These are phyloP conservation scores for Penicillium goetzii DNA, from an alignment of 495 filamentous ascomycete genomes.

Conservation along the genomic window DNA sequence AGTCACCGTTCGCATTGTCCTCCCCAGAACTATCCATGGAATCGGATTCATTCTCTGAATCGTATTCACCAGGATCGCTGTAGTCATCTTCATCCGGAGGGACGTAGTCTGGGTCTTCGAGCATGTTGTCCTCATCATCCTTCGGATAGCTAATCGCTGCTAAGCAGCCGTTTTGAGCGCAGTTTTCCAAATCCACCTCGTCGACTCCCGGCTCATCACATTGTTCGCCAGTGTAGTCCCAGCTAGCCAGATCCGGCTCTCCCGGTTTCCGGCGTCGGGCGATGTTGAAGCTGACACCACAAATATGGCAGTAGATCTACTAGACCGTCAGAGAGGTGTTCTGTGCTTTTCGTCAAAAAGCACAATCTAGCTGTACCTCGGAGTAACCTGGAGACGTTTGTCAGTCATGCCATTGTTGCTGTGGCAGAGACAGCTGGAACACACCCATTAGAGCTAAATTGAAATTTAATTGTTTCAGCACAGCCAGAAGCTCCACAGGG, in stretches of 20 bases:
- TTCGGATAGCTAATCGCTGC: background rate
- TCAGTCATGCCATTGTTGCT: background rate
- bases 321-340: background rate
- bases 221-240: conserved; percentile 18
- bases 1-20: background rate
- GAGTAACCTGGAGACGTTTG: background rate
- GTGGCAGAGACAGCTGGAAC: background rate
- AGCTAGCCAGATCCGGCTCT: conserved; percentile 23
- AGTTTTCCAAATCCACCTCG: background rate
- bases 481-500: background rate
- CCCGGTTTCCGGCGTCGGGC: conserved; percentile 19
- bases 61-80: background rate
- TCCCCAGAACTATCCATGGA: background rate
- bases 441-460: background rate
- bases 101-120: background rate
- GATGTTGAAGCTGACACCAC: conserved; percentile 39
- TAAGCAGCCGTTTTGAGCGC: background rate
- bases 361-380: background rate
- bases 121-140: background rate
- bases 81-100: background rate
- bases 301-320: conserved; percentile 30
- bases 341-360: background rate
- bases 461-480: background rate
- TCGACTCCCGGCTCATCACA: conserved; percentile 2
- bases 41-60: background rate